Evolutionary conservation across 129 eudicot genomes (phyloP).

Genomic region (Escallonia rubra): DNA sequence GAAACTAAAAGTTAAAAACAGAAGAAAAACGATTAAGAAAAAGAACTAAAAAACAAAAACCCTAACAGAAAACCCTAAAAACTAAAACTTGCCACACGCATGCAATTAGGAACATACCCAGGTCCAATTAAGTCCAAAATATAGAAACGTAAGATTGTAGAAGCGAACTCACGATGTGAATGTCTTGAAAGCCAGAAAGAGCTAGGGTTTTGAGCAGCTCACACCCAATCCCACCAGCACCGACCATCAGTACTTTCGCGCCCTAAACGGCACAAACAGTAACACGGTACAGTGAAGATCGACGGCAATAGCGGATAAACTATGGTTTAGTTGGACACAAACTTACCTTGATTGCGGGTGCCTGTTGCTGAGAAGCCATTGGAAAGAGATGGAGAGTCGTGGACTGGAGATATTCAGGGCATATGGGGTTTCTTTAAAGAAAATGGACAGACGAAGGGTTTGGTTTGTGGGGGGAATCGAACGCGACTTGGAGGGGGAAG

Average conservation of each 20-base stretch:
- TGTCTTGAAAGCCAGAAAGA: conserved; percentile 81
- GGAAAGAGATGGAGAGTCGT: background rate
- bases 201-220: conserved; percentile 98
- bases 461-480: conserved; percentile 4
- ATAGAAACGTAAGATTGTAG: background rate
- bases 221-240: conserved; percentile 98
- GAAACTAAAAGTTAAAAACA: too few relatives aligned
- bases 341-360: conserved; percentile 61
- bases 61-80: conserved; percentile 26
- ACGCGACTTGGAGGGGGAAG: background rate
- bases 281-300: background rate
- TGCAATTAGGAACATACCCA: conserved; percentile 1
- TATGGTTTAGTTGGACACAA: background rate
- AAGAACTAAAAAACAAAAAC: background rate
- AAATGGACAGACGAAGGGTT: background rate
- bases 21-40: background rate
- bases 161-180: conserved; percentile 65
- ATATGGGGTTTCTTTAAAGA: conserved; percentile 6
- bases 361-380: conserved; percentile 56
- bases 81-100: background rate
- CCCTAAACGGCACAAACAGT: conserved; percentile 28
- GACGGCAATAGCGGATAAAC: background rate
- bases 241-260: conserved; percentile 92
- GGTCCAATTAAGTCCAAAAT: background rate
- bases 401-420: background rate